A percentile compares a stretch with the other conserved stretches of the same genome.
phyloP scores from a whole-genome alignment of 441 rosid genomes.

The Adansonia rubrostipa region DNA sequence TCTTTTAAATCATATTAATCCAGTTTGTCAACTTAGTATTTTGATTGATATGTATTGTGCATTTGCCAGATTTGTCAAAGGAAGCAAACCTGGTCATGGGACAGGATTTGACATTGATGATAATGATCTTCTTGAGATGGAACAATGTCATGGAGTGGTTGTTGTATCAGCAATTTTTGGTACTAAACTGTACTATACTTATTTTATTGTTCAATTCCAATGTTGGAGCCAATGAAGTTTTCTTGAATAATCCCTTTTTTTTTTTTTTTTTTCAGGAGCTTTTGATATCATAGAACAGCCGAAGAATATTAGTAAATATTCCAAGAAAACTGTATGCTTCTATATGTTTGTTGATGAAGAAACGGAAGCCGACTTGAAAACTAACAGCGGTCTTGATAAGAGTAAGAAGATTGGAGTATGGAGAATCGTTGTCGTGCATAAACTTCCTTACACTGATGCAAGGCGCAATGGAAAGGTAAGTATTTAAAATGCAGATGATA shows the following conservation, averaged over 20 bases:
- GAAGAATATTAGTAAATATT: slow-evolving; percentile 66
- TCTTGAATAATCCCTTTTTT: slow-evolving; percentile 27
- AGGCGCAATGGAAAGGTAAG: slow-evolving; percentile 89
- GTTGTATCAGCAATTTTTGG: slow-evolving; percentile 94
- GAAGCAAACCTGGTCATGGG: slow-evolving; percentile 69
- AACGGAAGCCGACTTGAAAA: slow-evolving; percentile 75
- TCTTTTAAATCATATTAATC: background rate
- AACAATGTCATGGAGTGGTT: slow-evolving; percentile 76
- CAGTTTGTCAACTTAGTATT: slow-evolving; percentile 22
- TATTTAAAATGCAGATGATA: background rate
- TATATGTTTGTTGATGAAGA: slow-evolving; percentile 90
- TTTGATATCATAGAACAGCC: slow-evolving; percentile 89
- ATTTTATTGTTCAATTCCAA: slow-evolving; percentile 20
- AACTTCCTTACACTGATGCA: slow-evolving; percentile 79
- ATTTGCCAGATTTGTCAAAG: slow-evolving; percentile 71
- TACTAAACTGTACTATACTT: slow-evolving; percentile 40
- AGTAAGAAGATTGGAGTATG: slow-evolving; percentile 69
- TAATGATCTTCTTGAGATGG: slow-evolving; percentile 74
- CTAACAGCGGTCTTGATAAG: slow-evolving; percentile 51
- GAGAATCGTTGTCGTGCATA: slow-evolving; percentile 78
- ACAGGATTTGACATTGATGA: slow-evolving; percentile 85
- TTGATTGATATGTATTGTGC: slow-evolving; percentile 17
- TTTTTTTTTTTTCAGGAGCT: slow-evolving; percentile 58
- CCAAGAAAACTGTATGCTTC: slow-evolving; percentile 73
- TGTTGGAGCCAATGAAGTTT: slow-evolving; percentile 27